These are phyloP conservation scores for Dryas octopetala DNA, from an alignment of 306 rosid genomes.

Conservation along the genomic window DNA sequence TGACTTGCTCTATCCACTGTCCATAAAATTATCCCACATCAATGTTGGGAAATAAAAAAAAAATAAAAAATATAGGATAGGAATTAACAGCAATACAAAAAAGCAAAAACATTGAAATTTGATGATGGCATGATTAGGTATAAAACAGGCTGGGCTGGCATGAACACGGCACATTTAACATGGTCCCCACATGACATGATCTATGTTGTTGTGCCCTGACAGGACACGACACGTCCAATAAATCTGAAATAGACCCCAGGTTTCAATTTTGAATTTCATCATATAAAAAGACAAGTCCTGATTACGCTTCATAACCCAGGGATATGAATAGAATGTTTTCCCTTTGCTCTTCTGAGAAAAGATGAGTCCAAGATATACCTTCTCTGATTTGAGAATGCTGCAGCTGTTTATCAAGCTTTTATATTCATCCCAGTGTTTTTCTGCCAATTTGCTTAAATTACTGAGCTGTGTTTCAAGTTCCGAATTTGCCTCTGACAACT, in stretches of 20 bases:
- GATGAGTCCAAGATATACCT: constrained; percentile 48
- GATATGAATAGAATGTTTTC: no score
- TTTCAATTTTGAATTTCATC: background rate
- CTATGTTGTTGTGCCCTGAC: no score
- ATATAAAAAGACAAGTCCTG: background rate
- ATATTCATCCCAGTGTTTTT: constrained; percentile 83
- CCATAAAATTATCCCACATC: constrained; percentile 28
- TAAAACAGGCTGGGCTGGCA: background rate
- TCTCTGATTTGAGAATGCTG: constrained; percentile 66
- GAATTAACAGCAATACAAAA: constrained; percentile 14
- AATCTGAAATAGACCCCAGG: background rate
- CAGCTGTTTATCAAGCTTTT: constrained; percentile 54
- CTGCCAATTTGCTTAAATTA: constrained; percentile 61
- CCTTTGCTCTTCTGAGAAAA: background rate
- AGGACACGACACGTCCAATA: background rate
- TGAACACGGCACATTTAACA: background rate
- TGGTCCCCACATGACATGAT: background rate
- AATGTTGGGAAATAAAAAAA: constrained; percentile 9
- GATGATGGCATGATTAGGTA: background rate
- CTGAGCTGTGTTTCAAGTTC: constrained; percentile 70
- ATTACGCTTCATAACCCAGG: no score
- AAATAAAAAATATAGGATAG: constrained; percentile 4
- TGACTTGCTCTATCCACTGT: constrained; percentile 87
- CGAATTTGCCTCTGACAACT: constrained; percentile 77
- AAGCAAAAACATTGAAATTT: background rate